These are phyloP conservation scores for Globisporangium splendens DNA, from an alignment of 352 stramenopile species.

Conservation along the genomic window DNA sequence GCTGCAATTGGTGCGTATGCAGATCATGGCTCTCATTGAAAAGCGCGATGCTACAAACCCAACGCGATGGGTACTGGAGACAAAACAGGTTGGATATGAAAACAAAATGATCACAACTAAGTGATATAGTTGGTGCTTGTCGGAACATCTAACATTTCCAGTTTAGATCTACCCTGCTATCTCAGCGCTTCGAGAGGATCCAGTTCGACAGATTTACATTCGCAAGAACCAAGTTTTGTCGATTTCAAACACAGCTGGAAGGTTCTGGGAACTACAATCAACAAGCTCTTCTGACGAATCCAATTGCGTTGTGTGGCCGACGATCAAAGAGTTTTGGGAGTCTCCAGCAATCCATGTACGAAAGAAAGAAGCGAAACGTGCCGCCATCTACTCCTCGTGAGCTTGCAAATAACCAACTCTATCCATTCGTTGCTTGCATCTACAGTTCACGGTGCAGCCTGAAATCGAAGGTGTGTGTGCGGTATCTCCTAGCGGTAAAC, in stretches of 20 bases:
- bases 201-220: conserved; percentile 24
- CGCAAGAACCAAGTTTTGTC: conserved; percentile 20
- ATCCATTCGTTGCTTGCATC: background rate
- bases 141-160: background rate
- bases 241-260: conserved; percentile 28
- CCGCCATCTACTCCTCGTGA: too few relatives aligned
- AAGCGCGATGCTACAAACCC: background rate
- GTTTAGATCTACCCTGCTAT: conserved; percentile 36
- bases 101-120: background rate
- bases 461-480: background rate
- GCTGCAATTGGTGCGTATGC: too few relatives aligned
- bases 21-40: background rate
- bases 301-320: conserved; percentile 29
- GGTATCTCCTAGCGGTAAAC: background rate
- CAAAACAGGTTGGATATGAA: conserved; percentile 7
- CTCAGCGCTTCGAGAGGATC: conserved; percentile 21
- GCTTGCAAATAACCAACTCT: background rate
- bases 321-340: conserved; percentile 38
- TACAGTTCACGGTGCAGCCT: too few relatives aligned
- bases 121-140: too few relatives aligned
- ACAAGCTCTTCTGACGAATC: background rate
- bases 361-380: background rate
- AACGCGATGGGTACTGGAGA: conserved; percentile 3
- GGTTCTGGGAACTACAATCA: conserved; percentile 21
- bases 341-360: conserved; percentile 22